These are phyloP conservation scores for Candolleomyces eurysporus DNA, from an alignment of 768 basidiomycete genomes.

Conservation along the genomic window DNA sequence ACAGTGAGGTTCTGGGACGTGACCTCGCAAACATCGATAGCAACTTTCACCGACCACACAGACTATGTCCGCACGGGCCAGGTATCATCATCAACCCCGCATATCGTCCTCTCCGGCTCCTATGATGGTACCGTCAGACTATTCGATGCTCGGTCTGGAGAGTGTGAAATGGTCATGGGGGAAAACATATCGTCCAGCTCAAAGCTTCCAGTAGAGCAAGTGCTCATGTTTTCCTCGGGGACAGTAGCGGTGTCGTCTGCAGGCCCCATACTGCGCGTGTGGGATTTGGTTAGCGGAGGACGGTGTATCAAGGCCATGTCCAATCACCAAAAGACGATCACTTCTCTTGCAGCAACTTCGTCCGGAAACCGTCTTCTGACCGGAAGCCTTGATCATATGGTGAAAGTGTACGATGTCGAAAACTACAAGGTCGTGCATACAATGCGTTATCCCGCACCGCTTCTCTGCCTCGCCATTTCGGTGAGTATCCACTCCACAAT, in stretches of 20 bases:
- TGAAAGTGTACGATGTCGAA: slow-evolving; percentile 96
- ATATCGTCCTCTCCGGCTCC: slow-evolving; percentile 87
- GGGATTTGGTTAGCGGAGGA: slow-evolving; percentile 93
- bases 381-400: slow-evolving; percentile 94
- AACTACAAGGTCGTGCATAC: slow-evolving; percentile 96
- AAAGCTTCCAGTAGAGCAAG: slow-evolving; percentile 78
- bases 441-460: slow-evolving; percentile 94
- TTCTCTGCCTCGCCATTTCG: slow-evolving; percentile 88
- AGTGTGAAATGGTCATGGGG: slow-evolving; percentile 83
- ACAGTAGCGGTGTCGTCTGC: slow-evolving; percentile 83
- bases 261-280: slow-evolving; percentile 89
- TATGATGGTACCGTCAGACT: slow-evolving; percentile 91
- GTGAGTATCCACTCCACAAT: slow-evolving; percentile 43
- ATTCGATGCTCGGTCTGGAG: slow-evolving; percentile 82
- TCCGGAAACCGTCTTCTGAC: slow-evolving; percentile 78
- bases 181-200: slow-evolving; percentile 33
- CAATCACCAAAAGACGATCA: slow-evolving; percentile 98
- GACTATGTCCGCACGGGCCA: slow-evolving; percentile 97
- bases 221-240: slow-evolving; percentile 88
- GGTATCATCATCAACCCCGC: slow-evolving; percentile 78
- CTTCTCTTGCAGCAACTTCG: slow-evolving; percentile 79
- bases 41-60: slow-evolving; percentile 81
- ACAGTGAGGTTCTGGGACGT: slow-evolving; percentile 95
- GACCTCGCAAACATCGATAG: slow-evolving; percentile 77
- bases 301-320: slow-evolving; percentile 88